Evolutionary conservation across 1,284 basidiomycete species (phyloP), one percentile per base, ranked within the genome.

Genomic region (Cryptococcus wingfieldii): DNA sequence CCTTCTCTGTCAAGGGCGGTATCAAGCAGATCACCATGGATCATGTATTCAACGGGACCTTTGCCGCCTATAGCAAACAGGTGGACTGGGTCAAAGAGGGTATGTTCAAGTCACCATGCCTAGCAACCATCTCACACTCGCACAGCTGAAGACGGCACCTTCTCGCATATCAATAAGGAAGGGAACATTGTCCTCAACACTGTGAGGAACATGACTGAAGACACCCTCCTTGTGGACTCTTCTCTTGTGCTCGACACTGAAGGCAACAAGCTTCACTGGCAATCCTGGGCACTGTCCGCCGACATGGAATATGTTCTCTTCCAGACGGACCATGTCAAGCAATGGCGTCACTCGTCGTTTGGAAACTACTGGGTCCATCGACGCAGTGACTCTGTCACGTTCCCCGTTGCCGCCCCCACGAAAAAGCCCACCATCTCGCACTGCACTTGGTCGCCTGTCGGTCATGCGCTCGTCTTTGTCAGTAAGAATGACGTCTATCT

Each of bases 291-390:
- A 64, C 80, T 94, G 13, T 94, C 90, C 2, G 82, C 89, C 3
- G 90, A 96, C 72, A 87, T 90, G 85, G 83, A 88, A 68, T 88
- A 88, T 73, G 81, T 96, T 56, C 82, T 96, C 28, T 78, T 96
- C 56, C 86, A 88, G 69, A 80, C 88, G 0, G 80, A 91, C 68
- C 77, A 83, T 62, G 73, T 77, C 54, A 92, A 94, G 84, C 90
- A 94, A 85, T 98, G 94, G 92, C 83, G 95, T 38, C 83, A 88
- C 73, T 96, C 92, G 8, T 86, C 84, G 52, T 87, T 88, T 69
- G 86, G 86, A 23, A 94, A 94, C 72, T 93, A 91, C 61, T 96
- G 89, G 76, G 80, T 98, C 19, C 88, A 83, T 69, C 88, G 79
- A 75, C 83, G 81, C 73, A 86, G 62, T 71, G 79, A 69, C 78